Base-by-base conservation (phyloP, 441 rosid species). In the Populus trichocarpa region DNA sequence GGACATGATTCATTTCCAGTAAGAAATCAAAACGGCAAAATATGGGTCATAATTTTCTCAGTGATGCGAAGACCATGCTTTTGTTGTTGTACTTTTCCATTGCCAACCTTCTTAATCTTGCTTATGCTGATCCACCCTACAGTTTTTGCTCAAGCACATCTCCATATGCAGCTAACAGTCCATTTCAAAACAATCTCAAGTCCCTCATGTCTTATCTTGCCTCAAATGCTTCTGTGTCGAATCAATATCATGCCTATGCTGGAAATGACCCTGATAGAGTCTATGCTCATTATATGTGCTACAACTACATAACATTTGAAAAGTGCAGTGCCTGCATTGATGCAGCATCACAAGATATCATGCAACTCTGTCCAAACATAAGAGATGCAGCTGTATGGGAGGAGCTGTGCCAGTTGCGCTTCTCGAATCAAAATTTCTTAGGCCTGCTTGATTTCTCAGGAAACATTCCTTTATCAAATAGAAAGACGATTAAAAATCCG, bases 221-320 rank as follows among this genome's bases (percentile, higher is more conserved):
- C 46, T 80, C 78, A 1, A 83, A 85, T 65, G 81, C 88, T 77
- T 72, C 79, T 59, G 67, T 69, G 6, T 70, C 70, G 11, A 77
- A 79, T 5, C 79, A 65, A 59, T 59, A 70, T 33, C 40, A 53
- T 25, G 46, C 77, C 74, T 71, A 84, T 0, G 16, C 33, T 7
- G 90, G 88, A 40, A 76, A 76, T 38, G 75, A n/a, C 14, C 14
- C 79, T 0, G 61, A 82, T 9, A 78, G 0, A 68, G 80, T 82
- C 42, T 85, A 85, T 64, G 81, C 73, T 67, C 84, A 79, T 57
- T 82, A 77, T 59, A 79, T 87, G 86, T 87, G 88, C 80, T 72
- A 82, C 33, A 72, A 82, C 53, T 84, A 85, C 28, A 32, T 46
- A 26, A 26, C 26, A 26, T 1, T 1, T 8, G 79, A 79, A 0